These are phyloP conservation scores for Trichophyton schoenleinii DNA, from an alignment of 2,329 filamentous ascomycete genomes.

Conservation along the genomic window DNA sequence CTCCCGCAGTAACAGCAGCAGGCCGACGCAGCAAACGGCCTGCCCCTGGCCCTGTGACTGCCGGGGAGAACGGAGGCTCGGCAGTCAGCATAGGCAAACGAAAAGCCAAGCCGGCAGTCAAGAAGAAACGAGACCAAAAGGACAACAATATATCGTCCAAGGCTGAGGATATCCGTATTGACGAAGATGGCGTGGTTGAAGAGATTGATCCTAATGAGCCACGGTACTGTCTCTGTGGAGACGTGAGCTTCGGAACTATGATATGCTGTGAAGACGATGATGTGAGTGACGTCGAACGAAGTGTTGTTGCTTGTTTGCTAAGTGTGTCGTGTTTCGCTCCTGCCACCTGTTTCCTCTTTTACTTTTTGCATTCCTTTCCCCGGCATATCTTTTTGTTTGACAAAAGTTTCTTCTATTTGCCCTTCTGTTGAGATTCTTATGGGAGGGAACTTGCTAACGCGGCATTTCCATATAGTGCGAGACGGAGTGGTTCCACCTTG, in stretches of 20 bases:
- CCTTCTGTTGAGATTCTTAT: background rate
- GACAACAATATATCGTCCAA: constrained; percentile 17
- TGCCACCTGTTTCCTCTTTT: constrained; percentile 6
- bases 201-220: constrained; percentile 50
- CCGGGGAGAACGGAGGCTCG: constrained; percentile 46
- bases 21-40: constrained; percentile 44
- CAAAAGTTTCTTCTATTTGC: background rate
- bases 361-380: background rate
- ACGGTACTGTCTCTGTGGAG: constrained; percentile 51
- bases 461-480: constrained; percentile 38
- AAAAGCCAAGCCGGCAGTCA: constrained; percentile 41
- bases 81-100: constrained; percentile 50
- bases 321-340: constrained; percentile 14
- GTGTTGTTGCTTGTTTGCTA: constrained; percentile 10
- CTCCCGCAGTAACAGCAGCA: constrained; percentile 18
- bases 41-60: constrained; percentile 47
- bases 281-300: constrained; percentile 24
- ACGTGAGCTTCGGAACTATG: constrained; percentile 54
- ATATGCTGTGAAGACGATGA: constrained; percentile 52
- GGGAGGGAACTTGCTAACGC: background rate
- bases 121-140: constrained; percentile 27
- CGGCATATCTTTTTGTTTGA: background rate
- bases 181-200: constrained; percentile 37
- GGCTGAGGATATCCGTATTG: constrained; percentile 31
- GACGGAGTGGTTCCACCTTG: constrained; percentile 54